These are phyloP conservation scores for Rhodomyrtus psidioides DNA, from an alignment of 441 rosid species.

Conservation along the genomic window DNA sequence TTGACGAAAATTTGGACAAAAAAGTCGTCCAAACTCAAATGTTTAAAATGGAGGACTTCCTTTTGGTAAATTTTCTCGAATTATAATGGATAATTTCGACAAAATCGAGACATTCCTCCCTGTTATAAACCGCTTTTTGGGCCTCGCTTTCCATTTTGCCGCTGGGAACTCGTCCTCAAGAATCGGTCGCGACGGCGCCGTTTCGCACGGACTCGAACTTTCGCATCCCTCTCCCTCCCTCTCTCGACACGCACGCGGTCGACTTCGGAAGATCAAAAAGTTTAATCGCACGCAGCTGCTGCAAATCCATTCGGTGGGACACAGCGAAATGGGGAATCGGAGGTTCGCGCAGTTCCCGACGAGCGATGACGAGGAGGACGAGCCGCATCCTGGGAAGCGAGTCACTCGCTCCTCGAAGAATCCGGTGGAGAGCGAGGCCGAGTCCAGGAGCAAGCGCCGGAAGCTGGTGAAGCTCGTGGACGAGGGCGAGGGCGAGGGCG, in stretches of 20 bases:
- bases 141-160: neutral
- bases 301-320: neutral
- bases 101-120: neutral
- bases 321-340: conserved; percentile 43
- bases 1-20: too few relatives aligned
- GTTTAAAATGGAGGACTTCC: too few relatives aligned
- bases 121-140: neutral
- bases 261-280: neutral
- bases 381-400: conserved; percentile 21
- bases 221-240: neutral
- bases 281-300: neutral
- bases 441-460: neutral
- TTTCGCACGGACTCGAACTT: neutral
- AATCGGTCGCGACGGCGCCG: neutral
- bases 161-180: neutral
- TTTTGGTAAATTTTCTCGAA: too few relatives aligned
- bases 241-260: neutral
- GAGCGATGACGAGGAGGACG: conserved; percentile 82
- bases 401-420: conserved; percentile 5
- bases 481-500: conserved; percentile 6
- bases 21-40: too few relatives aligned
- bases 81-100: too few relatives aligned
- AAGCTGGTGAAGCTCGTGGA: conserved; percentile 8
- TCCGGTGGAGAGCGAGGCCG: conserved; percentile 2
- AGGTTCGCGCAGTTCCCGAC: conserved; percentile 66